These are phyloP conservation scores for Naegleria fowleri DNA, from an alignment of 208 protist genomes.

Conservation along the genomic window DNA sequence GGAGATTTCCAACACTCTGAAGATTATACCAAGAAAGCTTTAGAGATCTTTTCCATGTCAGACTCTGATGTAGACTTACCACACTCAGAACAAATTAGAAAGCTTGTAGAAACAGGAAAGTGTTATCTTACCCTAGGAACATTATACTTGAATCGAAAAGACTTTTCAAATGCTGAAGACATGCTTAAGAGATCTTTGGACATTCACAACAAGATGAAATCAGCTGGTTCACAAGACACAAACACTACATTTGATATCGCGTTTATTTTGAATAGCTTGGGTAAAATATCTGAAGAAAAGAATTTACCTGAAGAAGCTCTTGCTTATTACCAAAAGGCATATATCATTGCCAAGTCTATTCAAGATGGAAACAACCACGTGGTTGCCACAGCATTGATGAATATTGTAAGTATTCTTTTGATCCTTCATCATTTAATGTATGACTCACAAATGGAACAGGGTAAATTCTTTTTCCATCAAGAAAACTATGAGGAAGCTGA, in stretches of 20 bases:
- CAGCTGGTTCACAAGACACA: neutral
- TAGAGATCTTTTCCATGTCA: neutral
- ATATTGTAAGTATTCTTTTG: neutral
- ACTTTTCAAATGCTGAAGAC: neutral
- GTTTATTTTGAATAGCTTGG: neutral
- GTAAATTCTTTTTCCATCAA: neutral
- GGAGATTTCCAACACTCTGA: neutral
- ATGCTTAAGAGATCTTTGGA: neutral
- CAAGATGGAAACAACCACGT: neutral
- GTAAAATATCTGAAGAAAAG: neutral
- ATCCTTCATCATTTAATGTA: neutral
- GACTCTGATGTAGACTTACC: neutral
- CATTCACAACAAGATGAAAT: neutral
- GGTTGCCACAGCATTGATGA: neutral
- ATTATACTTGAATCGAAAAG: neutral
- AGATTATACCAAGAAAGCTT: neutral
- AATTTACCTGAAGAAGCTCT: neutral
- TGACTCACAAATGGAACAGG: neutral
- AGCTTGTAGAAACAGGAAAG: neutral
- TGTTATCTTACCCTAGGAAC: constrained; percentile 2
- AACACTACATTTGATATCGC: neutral
- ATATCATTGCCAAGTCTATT: neutral
- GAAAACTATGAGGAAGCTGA: neutral
- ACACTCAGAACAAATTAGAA: neutral
- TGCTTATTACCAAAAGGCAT: neutral